Conservation (phyloP, 805 yeast species). For the Saturnispora besseyi region DNA sequence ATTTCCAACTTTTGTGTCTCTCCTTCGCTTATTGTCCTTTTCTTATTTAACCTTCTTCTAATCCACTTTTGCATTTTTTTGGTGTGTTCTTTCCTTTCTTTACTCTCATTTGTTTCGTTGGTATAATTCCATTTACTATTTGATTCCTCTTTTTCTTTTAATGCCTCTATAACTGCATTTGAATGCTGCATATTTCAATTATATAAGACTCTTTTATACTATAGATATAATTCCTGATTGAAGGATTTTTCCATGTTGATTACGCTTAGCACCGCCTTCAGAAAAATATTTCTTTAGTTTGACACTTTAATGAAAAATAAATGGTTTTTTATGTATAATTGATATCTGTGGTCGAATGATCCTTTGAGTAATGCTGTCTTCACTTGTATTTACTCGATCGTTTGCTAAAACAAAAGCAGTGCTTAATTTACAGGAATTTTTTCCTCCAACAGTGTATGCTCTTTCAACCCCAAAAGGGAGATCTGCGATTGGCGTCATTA, state of each 20-base stretch:
- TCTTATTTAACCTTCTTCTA: background rate
- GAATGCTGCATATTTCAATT: background rate
- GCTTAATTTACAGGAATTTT: background rate
- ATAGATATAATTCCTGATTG: background rate
- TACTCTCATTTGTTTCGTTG: background rate
- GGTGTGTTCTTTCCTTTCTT: background rate
- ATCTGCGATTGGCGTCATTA: slow-evolving; percentile 79
- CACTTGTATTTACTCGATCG: background rate
- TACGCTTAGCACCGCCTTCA: background rate
- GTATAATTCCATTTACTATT: background rate
- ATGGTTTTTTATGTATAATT: no score
- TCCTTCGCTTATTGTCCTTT: background rate
- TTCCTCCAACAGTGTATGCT: slow-evolving; percentile 74
- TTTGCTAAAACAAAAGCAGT: background rate
- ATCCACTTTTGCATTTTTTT: background rate
- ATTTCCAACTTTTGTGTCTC: background rate
- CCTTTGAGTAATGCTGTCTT: background rate
- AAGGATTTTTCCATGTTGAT: background rate
- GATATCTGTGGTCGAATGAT: background rate
- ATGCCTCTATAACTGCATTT: background rate
- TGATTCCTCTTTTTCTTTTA: background rate
- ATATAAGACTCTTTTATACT: background rate
- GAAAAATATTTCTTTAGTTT: background rate
- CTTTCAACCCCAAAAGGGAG: slow-evolving; percentile 74
- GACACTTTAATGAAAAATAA: background rate